A percentile compares a stretch with the other conserved stretches of the same genome.
These are phyloP conservation scores for Jacaranda copaia DNA, from an alignment of 257 asterid species.

Conservation along the genomic window DNA sequence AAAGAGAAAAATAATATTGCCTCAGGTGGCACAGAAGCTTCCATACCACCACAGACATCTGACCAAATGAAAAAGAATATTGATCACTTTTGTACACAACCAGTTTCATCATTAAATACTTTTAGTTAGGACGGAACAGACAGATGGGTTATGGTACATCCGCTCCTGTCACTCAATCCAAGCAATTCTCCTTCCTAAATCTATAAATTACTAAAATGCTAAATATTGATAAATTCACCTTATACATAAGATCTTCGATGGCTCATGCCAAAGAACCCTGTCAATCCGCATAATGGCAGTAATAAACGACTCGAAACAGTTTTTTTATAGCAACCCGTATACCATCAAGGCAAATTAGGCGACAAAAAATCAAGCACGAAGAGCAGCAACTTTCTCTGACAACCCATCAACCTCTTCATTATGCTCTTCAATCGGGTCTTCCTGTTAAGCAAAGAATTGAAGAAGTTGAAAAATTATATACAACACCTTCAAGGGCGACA, in stretches of 20 bases:
- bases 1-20: too few species aligned
- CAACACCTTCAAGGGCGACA: background rate
- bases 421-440: slow-evolving; percentile 48
- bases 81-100: slow-evolving; percentile 17
- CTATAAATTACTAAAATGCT: slow-evolving; percentile 4
- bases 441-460: slow-evolving; percentile 40
- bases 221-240: background rate
- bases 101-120: background rate
- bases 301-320: slow-evolving; percentile 3
- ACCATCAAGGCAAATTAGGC: too few species aligned
- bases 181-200: slow-evolving; percentile 21
- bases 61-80: background rate
- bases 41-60: background rate
- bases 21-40: too few species aligned
- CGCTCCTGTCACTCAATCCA: slow-evolving; percentile 17
- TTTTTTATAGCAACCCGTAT: too few species aligned
- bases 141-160: background rate
- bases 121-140: background rate
- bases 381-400: slow-evolving; percentile 57
- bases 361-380: slow-evolving; percentile 43
- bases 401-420: slow-evolving; percentile 58
- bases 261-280: background rate
- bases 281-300: background rate
- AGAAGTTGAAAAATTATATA: background rate
- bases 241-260: background rate